Base-by-base conservation (phyloP, 2,329 filamentous ascomycete species). In the Aspergillus awamori region DNA sequence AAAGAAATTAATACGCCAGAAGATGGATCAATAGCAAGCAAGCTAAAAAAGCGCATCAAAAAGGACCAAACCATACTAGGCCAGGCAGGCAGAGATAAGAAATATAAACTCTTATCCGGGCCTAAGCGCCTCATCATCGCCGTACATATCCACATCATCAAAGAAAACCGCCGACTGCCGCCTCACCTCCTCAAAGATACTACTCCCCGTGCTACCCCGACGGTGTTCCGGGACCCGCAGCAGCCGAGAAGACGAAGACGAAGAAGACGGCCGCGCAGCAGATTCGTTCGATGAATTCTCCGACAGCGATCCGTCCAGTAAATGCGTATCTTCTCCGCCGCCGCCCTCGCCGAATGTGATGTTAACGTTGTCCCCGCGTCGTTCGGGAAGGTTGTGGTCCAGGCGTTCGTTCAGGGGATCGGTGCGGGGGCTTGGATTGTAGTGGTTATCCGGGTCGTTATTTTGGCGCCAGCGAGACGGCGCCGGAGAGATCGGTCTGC, bases 81-180 rank as follows among this genome's bases (percentile, higher is more conserved):
- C 11, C n/a, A 38, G 30, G 33, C 41, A 43, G 17, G 15, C 49
- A n/a, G 8, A 26, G 51, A 38, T 22, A 53, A 24, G 15, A 39
- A 8, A 13, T n/a, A 6, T 10, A 36, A 13, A 8, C 28, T 38
- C 15, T 55, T 26, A 56, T 24, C 39, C 39, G 26, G 39, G 26
- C n/a, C 53, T 43, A 45, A 56, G 39, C 43, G 39, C 38, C 26
- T 70, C 65, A 15, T 74, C 72, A 28, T 74, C 70, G 6, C 67
- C 68, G 56, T 74, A 74, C 11, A 75, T 63, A 61, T 77, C 76
- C 0, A 67, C 51, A 67, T 81, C 79, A 51, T 80, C 76, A 66
- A 80, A 82, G 61, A 82, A 80, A 6, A 82, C 79, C 22, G 80
- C 77, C 20, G 77, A 79, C 64, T 82, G 80, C 47, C 80, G 74